These are phyloP conservation scores for Xylaria arbuscula DNA, from an alignment of 2,329 filamentous ascomycete species.

Conservation along the genomic window DNA sequence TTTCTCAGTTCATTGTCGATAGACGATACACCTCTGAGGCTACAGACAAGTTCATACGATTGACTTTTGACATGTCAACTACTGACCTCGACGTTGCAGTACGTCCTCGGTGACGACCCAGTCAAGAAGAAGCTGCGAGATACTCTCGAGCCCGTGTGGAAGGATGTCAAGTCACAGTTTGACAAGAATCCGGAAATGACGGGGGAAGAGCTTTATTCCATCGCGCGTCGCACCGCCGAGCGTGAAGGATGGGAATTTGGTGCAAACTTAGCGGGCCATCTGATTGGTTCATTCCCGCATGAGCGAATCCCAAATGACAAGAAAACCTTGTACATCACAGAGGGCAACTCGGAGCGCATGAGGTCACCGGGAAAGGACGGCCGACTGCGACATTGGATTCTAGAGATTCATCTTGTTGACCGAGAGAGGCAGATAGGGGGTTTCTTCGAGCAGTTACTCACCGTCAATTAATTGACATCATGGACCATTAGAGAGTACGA, in stretches of 20 bases:
- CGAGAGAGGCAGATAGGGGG: slow-evolving; percentile 53
- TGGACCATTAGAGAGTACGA: not conserved
- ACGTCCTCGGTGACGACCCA: slow-evolving; percentile 60
- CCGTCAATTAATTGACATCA: slow-evolving; percentile 32
- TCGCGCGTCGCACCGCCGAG: slow-evolving; percentile 54
- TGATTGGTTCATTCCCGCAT: slow-evolving; percentile 63
- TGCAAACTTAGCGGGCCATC: slow-evolving; percentile 58
- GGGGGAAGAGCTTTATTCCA: slow-evolving; percentile 59
- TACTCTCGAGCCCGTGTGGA: slow-evolving; percentile 59
- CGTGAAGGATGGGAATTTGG: slow-evolving; percentile 58
- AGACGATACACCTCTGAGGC: not conserved
- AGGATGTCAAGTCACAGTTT: slow-evolving; percentile 56
- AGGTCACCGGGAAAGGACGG: slow-evolving; percentile 54
- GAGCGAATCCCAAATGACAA: slow-evolving; percentile 62
- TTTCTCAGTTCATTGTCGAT: not conserved
- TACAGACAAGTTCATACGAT: not conserved
- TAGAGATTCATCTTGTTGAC: slow-evolving; percentile 61
- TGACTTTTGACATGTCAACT: not conserved
- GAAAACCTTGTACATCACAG: slow-evolving; percentile 57
- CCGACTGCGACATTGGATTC: slow-evolving; percentile 60
- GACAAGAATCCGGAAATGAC: slow-evolving; percentile 57
- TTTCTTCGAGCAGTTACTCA: slow-evolving; percentile 57
- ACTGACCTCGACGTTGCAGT: slow-evolving; percentile 38
- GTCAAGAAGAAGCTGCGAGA: slow-evolving; percentile 58
- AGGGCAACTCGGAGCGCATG: slow-evolving; percentile 58